These are phyloP conservation scores for Zea mays DNA, from an alignment of 176 grass and related monocot species.

Conservation along the genomic window DNA sequence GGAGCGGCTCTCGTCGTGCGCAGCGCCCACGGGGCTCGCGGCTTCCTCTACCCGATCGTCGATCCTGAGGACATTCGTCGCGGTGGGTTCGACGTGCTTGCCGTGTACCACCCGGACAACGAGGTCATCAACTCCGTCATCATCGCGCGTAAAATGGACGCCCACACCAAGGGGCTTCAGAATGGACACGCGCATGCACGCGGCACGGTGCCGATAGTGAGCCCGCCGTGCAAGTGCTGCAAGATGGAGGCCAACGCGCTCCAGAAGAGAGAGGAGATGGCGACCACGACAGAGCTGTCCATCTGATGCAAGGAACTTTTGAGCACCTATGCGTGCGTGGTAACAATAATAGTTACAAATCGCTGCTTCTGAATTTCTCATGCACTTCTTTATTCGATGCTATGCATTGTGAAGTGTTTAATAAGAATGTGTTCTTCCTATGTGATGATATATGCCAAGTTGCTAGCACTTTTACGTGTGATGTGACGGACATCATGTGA, in stretches of 20 bases:
- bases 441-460: not conserved
- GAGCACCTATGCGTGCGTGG: not conserved
- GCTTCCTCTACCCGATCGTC: constrained; percentile 81
- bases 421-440: not conserved
- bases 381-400: not conserved
- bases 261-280: constrained; percentile 42
- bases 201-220: constrained; percentile 21
- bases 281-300: constrained; percentile 4
- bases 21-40: constrained; percentile 75
- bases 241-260: constrained; percentile 14
- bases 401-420: not conserved
- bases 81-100: constrained; percentile 60
- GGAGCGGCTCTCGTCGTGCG: constrained; percentile 58
- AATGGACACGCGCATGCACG: not conserved
- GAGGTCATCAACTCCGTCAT: constrained; percentile 76
- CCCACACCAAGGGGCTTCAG: not conserved
- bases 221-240: constrained; percentile 42
- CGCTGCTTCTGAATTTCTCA: not conserved
- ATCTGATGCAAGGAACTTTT: not conserved
- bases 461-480: not conserved
- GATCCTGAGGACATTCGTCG: constrained; percentile 45
- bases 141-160: constrained; percentile 50
- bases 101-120: constrained; percentile 62
- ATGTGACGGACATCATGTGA: not conserved
- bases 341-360: not conserved